Conservation (phyloP, 768 basidiomycete species). For the Candolleomyces aberdarensis region DNA sequence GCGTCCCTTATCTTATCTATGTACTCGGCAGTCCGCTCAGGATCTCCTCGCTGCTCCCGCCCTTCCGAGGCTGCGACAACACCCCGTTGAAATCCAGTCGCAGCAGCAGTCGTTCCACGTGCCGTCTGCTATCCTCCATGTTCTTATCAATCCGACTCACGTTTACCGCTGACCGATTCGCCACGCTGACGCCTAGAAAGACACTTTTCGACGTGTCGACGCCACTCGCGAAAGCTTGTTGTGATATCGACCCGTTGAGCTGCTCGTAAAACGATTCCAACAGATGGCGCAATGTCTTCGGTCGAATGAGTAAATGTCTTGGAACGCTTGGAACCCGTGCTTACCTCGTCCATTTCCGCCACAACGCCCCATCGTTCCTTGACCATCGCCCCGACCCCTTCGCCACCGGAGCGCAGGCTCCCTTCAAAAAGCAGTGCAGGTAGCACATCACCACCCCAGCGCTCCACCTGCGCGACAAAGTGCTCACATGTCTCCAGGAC, state of each 20-base stretch:
- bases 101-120: slow-evolving; percentile 78
- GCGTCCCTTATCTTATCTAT: slow-evolving; percentile 14
- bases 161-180: slow-evolving; percentile 50
- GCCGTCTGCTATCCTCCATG: slow-evolving; percentile 63
- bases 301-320: neutral
- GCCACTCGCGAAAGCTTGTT: slow-evolving; percentile 61
- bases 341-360: slow-evolving; percentile 75
- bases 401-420: slow-evolving; percentile 56
- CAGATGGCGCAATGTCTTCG: slow-evolving; percentile 62
- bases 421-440: slow-evolving; percentile 84
- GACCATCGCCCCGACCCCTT: slow-evolving; percentile 69
- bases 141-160: slow-evolving; percentile 55
- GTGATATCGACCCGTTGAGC: slow-evolving; percentile 71
- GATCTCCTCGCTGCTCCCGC: slow-evolving; percentile 32
- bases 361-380: slow-evolving; percentile 66
- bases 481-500: slow-evolving; percentile 83
- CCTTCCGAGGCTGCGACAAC: slow-evolving; percentile 51
- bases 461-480: slow-evolving; percentile 84
- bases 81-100: slow-evolving; percentile 83
- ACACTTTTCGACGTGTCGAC: slow-evolving; percentile 72
- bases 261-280: slow-evolving; percentile 81
- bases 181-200: slow-evolving; percentile 55
- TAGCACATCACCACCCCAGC: slow-evolving; percentile 90
- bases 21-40: slow-evolving; percentile 32
- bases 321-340: slow-evolving; percentile 14